Conservation (phyloP, 2,329 filamentous ascomycete genomes). For the Phaeoacremonium minimum region DNA sequence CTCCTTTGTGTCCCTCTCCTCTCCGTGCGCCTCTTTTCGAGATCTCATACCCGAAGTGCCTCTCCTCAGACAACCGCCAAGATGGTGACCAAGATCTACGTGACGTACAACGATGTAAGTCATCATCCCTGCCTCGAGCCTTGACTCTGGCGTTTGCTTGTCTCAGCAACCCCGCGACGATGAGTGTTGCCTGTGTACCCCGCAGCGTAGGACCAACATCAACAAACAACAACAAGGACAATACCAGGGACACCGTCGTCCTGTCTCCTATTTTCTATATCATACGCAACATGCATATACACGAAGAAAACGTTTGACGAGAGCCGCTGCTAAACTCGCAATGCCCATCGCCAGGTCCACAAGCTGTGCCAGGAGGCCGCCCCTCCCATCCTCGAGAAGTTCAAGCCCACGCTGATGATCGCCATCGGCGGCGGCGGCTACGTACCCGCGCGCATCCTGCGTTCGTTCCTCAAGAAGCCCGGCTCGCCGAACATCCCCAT, state of each 20-base stretch:
- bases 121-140: too few relatives aligned
- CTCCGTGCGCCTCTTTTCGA: not conserved
- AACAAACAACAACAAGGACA: not conserved
- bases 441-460: constrained; percentile 92
- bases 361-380: constrained; percentile 91
- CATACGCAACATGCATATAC: too few relatives aligned
- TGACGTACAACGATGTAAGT: constrained; percentile 87
- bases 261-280: not conserved
- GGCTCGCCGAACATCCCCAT: constrained; percentile 94
- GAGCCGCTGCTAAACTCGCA: not conserved
- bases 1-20: not conserved
- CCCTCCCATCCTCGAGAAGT: constrained; percentile 72
- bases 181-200: not conserved
- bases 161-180: too few relatives aligned
- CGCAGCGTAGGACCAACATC: too few relatives aligned
- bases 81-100: constrained; percentile 83
- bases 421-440: constrained; percentile 97
- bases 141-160: too few relatives aligned
- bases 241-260: not conserved
- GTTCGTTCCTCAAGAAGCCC: constrained; percentile 91
- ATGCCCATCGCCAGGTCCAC: constrained; percentile 67
- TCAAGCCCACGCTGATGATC: constrained; percentile 95
- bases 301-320: too few relatives aligned
- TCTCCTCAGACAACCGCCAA: constrained; percentile 26
- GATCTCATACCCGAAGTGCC: constrained; percentile 8